These are phyloP conservation scores for Aphanoascus verrucosus DNA, from an alignment of 2,329 filamentous ascomycete species.

Conservation along the genomic window DNA sequence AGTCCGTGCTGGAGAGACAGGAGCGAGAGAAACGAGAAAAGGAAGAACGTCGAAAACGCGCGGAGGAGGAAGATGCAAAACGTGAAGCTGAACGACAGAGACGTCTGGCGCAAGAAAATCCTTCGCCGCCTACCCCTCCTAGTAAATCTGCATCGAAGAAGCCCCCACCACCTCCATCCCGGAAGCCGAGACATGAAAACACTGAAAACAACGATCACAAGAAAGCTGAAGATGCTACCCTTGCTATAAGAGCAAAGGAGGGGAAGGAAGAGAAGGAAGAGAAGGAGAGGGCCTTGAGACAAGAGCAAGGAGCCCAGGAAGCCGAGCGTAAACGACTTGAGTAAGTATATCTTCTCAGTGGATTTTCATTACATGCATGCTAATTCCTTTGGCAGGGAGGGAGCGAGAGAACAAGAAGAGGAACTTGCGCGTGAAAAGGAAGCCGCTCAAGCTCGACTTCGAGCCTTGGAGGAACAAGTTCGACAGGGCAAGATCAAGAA, in stretches of 20 bases:
- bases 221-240: conserved; percentile 44
- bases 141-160: conserved; percentile 50
- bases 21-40: conserved; percentile 83
- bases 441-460: conserved; percentile 70
- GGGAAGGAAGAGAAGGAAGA: conserved; percentile 45
- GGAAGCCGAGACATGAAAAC: conserved; percentile 54
- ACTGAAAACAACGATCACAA: conserved; percentile 47
- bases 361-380: conserved; percentile 21
- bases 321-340: conserved; percentile 64
- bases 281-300: conserved; percentile 46
- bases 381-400: conserved; percentile 45
- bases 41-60: conserved; percentile 74
- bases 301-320: conserved; percentile 66
- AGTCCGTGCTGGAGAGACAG: conserved; percentile 70
- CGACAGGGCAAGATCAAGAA: conserved; percentile 89
- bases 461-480: conserved; percentile 86
- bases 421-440: conserved; percentile 71
- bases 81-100: conserved; percentile 80
- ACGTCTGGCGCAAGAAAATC: conserved; percentile 67
- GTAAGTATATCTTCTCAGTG: conserved; percentile 46
- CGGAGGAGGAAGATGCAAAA: conserved; percentile 85
- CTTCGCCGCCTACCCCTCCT: conserved; percentile 39
- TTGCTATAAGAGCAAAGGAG: conserved; percentile 52
- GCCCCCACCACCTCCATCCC: conserved; percentile 59
- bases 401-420: conserved; percentile 63